Evolutionary conservation across 441 rosid genomes (phyloP).

Genomic region (Erysimum cheiri): DNA sequence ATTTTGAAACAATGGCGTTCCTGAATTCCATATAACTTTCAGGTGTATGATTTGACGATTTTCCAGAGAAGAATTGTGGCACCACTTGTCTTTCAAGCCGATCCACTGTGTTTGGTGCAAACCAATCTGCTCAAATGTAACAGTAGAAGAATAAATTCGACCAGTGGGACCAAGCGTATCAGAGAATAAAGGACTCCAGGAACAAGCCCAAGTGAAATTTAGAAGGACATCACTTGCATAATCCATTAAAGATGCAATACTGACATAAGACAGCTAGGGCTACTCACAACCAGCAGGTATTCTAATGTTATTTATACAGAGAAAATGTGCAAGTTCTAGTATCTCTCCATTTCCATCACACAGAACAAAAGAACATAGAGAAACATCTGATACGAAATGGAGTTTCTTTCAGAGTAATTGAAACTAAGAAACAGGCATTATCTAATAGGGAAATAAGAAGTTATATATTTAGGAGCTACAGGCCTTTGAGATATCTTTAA

Average conservation of each 20-base stretch:
- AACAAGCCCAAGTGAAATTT: conserved; percentile 16
- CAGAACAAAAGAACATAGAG: neutral
- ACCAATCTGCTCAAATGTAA: conserved; percentile 72
- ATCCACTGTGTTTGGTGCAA: conserved; percentile 81
- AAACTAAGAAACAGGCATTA: neutral
- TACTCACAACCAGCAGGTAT: conserved; percentile 8
- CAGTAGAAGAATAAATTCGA: conserved; percentile 4
- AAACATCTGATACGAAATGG: neutral
- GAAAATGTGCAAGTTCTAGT: neutral
- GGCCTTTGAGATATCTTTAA: conserved; percentile 16
- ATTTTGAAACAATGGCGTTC: conserved; percentile 80
- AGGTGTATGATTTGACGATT: conserved; percentile 76
- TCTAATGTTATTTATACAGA: neutral
- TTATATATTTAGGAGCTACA: conserved; percentile 8
- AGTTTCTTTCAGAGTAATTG: neutral
- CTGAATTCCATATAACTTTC: conserved; percentile 92
- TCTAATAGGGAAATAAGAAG: neutral
- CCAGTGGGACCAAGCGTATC: neutral
- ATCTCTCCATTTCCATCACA: conserved; percentile 10
- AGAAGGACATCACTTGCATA: conserved; percentile 18
- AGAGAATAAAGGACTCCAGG: conserved; percentile 10
- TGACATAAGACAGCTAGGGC: conserved; percentile 6
- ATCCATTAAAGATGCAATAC: conserved; percentile 17
- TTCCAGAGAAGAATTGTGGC: conserved; percentile 95
- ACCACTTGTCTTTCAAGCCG: conserved; percentile 96